Evolutionary conservation across 345 rosid genomes (phyloP).

Genomic region (Odontarrhena argentea): DNA sequence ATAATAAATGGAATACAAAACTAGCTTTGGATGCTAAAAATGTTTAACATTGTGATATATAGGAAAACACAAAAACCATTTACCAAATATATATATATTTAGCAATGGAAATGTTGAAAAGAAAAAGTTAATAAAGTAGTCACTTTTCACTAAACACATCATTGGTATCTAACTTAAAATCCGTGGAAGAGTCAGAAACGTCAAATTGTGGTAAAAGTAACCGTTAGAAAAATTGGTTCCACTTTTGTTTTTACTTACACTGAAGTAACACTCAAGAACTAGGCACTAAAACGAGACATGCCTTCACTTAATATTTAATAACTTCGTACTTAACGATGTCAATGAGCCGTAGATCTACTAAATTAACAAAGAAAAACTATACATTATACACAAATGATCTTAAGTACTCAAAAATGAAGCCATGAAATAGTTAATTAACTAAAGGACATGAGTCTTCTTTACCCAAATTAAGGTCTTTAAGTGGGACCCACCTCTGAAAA

Average conservation of each 20-base stretch:
- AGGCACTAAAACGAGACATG: slow-evolving; percentile 1
- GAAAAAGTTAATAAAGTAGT: neutral
- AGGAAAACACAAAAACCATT: neutral
- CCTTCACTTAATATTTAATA: neutral
- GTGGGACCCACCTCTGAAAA: slow-evolving; percentile 58
- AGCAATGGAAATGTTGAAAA: neutral
- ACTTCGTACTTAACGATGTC: slow-evolving; percentile 21
- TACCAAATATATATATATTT: neutral
- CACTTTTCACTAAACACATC: slow-evolving; percentile 6
- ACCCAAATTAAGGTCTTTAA: slow-evolving; percentile 53
- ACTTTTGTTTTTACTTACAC: slow-evolving; percentile 5
- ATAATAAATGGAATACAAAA: neutral
- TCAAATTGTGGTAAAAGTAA: slow-evolving; percentile 12
- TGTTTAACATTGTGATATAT: neutral
- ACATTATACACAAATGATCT: too few relatives aligned
- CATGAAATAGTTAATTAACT: neutral
- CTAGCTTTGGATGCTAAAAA: neutral
- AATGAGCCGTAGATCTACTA: neutral
- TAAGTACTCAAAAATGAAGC: neutral
- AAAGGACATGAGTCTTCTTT: slow-evolving; percentile 25
- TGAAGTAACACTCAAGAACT: slow-evolving; percentile 9
- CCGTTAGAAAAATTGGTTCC: slow-evolving; percentile 29
- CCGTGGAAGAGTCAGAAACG: slow-evolving; percentile 6
- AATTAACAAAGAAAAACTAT: too few relatives aligned
- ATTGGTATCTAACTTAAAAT: slow-evolving; percentile 17